Conservation (phyloP, 1,284 basidiomycete genomes). For the Fomitopsis palustris region DNA sequence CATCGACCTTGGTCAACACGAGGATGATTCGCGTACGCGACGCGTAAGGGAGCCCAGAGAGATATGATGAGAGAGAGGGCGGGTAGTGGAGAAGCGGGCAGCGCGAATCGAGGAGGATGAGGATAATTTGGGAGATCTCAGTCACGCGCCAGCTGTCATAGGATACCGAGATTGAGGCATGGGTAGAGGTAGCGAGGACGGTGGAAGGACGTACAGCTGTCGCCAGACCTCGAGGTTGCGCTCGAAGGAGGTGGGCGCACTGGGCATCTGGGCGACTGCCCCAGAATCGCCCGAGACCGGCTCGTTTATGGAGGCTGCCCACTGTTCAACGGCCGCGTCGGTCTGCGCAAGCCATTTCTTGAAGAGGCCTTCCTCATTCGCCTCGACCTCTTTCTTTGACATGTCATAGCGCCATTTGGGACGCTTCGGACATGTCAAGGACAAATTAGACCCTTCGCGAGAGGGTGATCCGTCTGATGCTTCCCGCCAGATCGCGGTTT, state of each 20-base stretch:
- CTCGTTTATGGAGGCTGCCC: conserved; percentile 33
- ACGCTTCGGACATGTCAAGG: conserved; percentile 57
- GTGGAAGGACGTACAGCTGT: conserved; percentile 61
- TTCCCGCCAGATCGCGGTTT: conserved; percentile 40
- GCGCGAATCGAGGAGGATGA: conserved; percentile 83
- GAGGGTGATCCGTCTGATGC: not conserved
- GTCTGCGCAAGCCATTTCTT: conserved; percentile 70
- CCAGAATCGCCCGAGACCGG: conserved; percentile 16
- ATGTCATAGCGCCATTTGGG: conserved; percentile 85
- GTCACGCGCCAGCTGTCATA: conserved; percentile 78
- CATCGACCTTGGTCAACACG: conserved; percentile 84
- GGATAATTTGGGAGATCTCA: conserved; percentile 81
- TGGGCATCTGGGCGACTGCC: conserved; percentile 40
- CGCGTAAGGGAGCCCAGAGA: conserved; percentile 28
- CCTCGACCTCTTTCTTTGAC: conserved; percentile 83
- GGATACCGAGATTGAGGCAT: not conserved
- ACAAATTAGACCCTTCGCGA: conserved; percentile 27
- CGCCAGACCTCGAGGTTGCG: conserved; percentile 91
- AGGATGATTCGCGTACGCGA: conserved; percentile 62
- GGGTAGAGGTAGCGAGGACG: conserved; percentile 1
- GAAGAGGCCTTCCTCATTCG: conserved; percentile 79
- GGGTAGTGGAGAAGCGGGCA: conserved; percentile 75
- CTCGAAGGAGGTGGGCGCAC: conserved; percentile 78
- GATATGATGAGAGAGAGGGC: conserved; percentile 49
- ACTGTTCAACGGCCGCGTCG: conserved; percentile 52